Percentiles rank a stretch among this genome's conserved stretches.
Evolutionary conservation across 345 rosid genomes (phyloP).

Genomic region (Eucalyptus erythrocorys): DNA sequence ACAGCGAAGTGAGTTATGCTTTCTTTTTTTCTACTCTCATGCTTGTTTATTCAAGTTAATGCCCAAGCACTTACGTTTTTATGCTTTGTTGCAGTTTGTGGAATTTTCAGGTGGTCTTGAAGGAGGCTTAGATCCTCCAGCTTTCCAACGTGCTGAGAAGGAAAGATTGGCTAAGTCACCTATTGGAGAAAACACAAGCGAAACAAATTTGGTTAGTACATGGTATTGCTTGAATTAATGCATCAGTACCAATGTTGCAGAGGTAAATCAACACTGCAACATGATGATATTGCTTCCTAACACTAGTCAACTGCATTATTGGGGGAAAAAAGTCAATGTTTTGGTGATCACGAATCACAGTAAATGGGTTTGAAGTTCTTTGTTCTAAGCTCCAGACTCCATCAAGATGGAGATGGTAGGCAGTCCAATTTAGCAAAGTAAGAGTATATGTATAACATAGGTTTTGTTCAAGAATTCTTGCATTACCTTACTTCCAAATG

Average conservation of each 20-base stretch:
- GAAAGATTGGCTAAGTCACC: conserved; percentile 43
- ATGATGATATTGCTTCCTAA: neutral
- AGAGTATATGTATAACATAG: neutral
- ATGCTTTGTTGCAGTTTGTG: conserved; percentile 33
- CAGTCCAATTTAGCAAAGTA: neutral
- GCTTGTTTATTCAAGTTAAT: neutral
- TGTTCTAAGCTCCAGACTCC: neutral
- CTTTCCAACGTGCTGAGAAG: conserved; percentile 73
- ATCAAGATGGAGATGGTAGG: neutral
- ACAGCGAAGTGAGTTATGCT: conserved; percentile 34
- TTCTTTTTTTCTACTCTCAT: neutral
- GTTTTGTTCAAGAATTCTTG: neutral
- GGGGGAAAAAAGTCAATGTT: neutral
- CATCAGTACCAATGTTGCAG: neutral
- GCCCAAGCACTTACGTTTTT: neutral
- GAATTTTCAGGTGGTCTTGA: conserved; percentile 65
- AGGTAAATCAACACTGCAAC: neutral
- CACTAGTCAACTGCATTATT: neutral
- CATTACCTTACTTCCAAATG: neutral
- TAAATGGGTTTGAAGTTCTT: neutral
- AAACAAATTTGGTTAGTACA: conserved; percentile 9
- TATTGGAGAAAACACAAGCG: conserved; percentile 18
- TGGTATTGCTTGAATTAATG: neutral
- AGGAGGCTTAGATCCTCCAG: conserved; percentile 90
- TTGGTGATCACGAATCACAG: neutral